phyloP scores from a whole-genome alignment of 768 basidiomycete genomes.

The Mycena galopus region DNA sequence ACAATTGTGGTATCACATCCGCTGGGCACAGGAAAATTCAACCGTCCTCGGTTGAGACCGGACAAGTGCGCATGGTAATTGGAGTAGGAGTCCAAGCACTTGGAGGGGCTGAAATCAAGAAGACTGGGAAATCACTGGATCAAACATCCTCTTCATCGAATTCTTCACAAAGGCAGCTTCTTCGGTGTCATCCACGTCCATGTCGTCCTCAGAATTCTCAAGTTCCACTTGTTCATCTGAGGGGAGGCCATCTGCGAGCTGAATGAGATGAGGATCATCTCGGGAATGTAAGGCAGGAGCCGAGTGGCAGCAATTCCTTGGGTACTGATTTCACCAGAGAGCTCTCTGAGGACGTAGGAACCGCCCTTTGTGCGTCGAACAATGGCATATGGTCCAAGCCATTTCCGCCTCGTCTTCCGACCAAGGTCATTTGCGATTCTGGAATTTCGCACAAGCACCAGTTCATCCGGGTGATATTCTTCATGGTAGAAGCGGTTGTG shows the following conservation, averaged over 20 bases:
- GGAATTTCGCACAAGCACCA: neutral
- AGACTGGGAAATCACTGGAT: too few species aligned
- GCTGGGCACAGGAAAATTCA: too few species aligned
- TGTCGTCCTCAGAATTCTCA: neutral
- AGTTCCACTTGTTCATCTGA: neutral
- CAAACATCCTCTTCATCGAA: too few species aligned
- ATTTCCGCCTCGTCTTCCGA: neutral
- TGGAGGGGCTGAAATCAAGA: too few species aligned
- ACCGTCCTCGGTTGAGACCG: too few species aligned
- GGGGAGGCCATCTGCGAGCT: neutral
- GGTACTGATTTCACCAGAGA: neutral
- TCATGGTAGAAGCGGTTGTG: neutral
- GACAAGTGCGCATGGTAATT: too few species aligned
- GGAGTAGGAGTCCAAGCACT: too few species aligned
- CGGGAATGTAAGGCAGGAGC: slow-evolving; percentile 3
- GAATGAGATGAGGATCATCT: neutral
- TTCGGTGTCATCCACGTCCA: neutral
- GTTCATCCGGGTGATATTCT: neutral
- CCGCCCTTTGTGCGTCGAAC: slow-evolving; percentile 8
- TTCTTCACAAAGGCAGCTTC: neutral
- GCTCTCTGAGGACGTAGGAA: slow-evolving; percentile 12
- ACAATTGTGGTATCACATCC: too few species aligned
- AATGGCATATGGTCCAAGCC: slow-evolving; percentile 15
- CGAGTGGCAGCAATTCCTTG: slow-evolving; percentile 8
- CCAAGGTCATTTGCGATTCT: neutral